Base-by-base conservation (phyloP, 1,284 basidiomycete species). In the Sanghuangporus weigelae region DNA sequence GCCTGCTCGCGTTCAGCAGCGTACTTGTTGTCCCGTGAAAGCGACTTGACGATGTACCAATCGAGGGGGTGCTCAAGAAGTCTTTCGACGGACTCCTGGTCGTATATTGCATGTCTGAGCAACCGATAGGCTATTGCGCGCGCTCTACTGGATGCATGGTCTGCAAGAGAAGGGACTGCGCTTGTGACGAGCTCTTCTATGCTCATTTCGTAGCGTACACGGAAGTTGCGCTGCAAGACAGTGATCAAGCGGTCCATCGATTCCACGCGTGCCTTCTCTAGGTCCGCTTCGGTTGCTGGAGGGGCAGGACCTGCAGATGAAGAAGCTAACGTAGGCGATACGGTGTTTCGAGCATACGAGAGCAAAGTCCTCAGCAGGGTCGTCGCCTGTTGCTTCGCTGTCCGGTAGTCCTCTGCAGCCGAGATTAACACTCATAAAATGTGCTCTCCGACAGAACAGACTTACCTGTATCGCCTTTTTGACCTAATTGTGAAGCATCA, bases 1-100 rank as follows among this genome's bases (percentile, higher is more conserved):
- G 86, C 94, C 73, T 98, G 95, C 72, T 98, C 93, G 71, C 95
- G 92, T 77, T 99, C 96, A 2, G 89, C 80, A 1, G 89, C 84
- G 68, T 89, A 81, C 70, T 94, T 92, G 71, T 86, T 87, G 72
- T 98, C 96, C 16, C 95, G 86, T 1, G 90, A 84, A 35, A 98
- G 80, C 0, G 95, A 93, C 92, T 89, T 88, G 66, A 96, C 84
- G 58, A 98, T 85, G 71, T 93, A 95, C 85, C 92, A 95, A 70
- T 98, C 94, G 49, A 98, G 73, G 7, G 89, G 77, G 57, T 89
- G 82, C 60, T 79, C 77, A 26, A 77, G 79, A 8, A 92, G 73
- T 51, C 76, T 77, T 65, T 81, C 83, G 35, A 88, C 85, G 10
- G 86, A 88, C 53, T 85, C 82, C 1, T 77, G 74, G 71, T 93